Conservation (phyloP, 164 flowering plant species). For the Chloranthus sessilifolius region DNA sequence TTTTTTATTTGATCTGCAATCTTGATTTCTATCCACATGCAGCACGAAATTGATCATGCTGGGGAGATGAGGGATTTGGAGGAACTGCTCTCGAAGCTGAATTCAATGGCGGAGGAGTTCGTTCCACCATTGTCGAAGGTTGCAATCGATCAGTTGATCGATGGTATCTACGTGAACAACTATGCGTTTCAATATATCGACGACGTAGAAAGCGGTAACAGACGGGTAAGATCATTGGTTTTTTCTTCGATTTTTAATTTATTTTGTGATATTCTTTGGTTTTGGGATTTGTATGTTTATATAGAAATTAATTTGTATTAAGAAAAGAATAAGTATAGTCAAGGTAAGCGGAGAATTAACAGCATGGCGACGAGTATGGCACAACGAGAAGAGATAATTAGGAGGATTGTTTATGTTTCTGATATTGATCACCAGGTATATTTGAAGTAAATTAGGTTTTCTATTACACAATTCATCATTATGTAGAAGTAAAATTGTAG, state of each 20-base stretch:
- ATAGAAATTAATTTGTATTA: too few relatives aligned
- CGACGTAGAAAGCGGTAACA: conserved; percentile 28
- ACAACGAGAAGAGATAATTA: conserved; percentile 72
- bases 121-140: conserved; percentile 68
- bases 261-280: too few relatives aligned
- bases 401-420: conserved; percentile 89
- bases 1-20: too few relatives aligned
- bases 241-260: too few relatives aligned
- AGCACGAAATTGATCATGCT: too few relatives aligned
- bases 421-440: conserved; percentile 92
- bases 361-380: conserved; percentile 78
- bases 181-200: conserved; percentile 14
- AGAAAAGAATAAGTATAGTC: conserved; percentile 51
- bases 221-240: conserved; percentile 39
- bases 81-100: conserved; percentile 78
- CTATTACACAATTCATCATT: too few relatives aligned
- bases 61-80: conserved; percentile 73
- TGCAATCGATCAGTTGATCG: conserved; percentile 17
- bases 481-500: too few relatives aligned
- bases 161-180: conserved; percentile 26
- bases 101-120: conserved; percentile 89
- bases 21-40: too few relatives aligned
- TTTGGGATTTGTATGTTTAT: too few relatives aligned
- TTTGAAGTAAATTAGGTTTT: too few relatives aligned
- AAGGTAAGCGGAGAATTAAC: conserved; percentile 67